Conservation (phyloP, 2,329 filamentous ascomycete species). For the Trichoderma citrinoviride region DNA sequence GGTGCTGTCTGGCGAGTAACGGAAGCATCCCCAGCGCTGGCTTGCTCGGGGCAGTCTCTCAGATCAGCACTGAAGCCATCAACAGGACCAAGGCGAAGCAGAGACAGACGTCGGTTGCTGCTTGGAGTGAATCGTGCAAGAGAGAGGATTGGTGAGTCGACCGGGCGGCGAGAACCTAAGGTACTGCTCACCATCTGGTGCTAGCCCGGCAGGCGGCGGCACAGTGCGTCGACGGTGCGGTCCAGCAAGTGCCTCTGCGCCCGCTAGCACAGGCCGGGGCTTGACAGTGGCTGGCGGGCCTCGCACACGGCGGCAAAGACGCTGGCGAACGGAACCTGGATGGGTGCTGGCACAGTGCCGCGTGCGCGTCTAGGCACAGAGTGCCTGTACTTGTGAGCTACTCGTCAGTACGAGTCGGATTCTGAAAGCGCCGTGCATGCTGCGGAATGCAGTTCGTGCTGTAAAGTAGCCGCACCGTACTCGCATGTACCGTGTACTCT, state of each 20-base stretch:
- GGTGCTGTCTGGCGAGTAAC: constrained; percentile 2
- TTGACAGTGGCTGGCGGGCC: constrained; percentile 5
- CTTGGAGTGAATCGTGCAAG: constrained; percentile 27
- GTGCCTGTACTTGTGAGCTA: neutral
- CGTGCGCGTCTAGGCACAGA: neutral
- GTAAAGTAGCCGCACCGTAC: neutral
- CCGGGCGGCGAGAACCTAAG: constrained; percentile 13
- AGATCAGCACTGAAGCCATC: constrained; percentile 25
- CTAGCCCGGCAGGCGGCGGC: constrained; percentile 17
- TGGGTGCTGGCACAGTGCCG: constrained; percentile 10
- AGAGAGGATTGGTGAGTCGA: constrained; percentile 27
- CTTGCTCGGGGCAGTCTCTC: constrained; percentile 25
- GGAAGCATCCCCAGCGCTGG: constrained; percentile 21
- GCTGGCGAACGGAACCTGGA: constrained; percentile 3
- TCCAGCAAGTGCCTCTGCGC: constrained; percentile 20
- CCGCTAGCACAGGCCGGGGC: constrained; percentile 20
- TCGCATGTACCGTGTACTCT: neutral
- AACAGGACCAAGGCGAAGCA: constrained; percentile 12
- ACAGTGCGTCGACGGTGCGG: constrained; percentile 16
- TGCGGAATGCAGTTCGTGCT: neutral
- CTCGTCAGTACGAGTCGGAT: neutral
- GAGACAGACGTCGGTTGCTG: constrained; percentile 15
- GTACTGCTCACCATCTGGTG: neutral
- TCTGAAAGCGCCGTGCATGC: constrained; percentile 1
- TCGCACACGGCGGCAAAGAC: constrained; percentile 2